Conservation (phyloP, 1,139 yeast species). For the Yamadazyma dendronema region DNA sequence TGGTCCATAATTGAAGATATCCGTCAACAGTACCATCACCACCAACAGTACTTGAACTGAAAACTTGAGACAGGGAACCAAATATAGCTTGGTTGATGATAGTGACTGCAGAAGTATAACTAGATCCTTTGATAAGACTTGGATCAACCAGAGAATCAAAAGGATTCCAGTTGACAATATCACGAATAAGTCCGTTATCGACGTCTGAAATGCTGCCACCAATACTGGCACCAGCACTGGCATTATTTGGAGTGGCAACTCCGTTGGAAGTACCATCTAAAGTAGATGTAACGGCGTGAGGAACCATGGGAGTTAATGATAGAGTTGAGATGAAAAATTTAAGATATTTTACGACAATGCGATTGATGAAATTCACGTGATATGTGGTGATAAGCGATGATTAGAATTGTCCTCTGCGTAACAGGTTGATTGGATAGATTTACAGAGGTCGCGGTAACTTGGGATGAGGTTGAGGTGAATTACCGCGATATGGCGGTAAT, state of each 20-base stretch:
- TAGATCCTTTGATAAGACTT: slow-evolving; percentile 44
- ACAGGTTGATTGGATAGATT: no score
- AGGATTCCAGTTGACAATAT: slow-evolving; percentile 34
- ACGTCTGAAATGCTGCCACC: slow-evolving; percentile 8
- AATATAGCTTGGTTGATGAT: slow-evolving; percentile 67
- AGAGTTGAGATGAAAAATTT: neutral
- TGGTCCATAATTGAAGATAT: slow-evolving; percentile 61
- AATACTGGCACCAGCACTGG: slow-evolving; percentile 6
- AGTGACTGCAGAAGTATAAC: slow-evolving; percentile 61
- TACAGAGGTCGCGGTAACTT: neutral
- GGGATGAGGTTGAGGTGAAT: neutral
- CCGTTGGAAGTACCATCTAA: slow-evolving; percentile 12
- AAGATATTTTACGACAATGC: slow-evolving; percentile 3
- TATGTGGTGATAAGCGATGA: slow-evolving; percentile 6
- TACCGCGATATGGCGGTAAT: neutral
- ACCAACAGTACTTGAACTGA: slow-evolving; percentile 68
- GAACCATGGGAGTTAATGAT: slow-evolving; percentile 12
- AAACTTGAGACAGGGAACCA: slow-evolving; percentile 60
- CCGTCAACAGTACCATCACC: slow-evolving; percentile 60
- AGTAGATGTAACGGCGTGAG: slow-evolving; percentile 13
- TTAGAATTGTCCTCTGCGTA: no score
- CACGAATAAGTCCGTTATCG: slow-evolving; percentile 3
- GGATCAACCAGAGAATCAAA: slow-evolving; percentile 65
- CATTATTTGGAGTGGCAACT: slow-evolving; percentile 6
- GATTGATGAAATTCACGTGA: slow-evolving; percentile 11